Base-by-base conservation (phyloP, 148 eudicot genomes). In the Diospyros kaki region DNA sequence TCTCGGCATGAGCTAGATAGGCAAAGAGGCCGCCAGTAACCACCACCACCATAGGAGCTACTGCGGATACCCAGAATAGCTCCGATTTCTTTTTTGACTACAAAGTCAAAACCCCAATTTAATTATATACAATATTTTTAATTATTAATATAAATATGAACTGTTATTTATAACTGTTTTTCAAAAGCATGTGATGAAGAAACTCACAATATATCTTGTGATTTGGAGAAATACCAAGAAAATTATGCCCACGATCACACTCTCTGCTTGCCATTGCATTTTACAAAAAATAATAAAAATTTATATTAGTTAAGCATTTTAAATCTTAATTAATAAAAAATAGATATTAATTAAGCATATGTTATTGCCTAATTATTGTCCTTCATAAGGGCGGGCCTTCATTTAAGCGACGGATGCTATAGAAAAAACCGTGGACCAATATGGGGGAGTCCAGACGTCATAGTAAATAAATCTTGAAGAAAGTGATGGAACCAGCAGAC, bases 21-120 rank as follows among this genome's bases (percentile, higher is more conserved):
- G 94, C 90, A 66, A 94, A 82, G 18, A 88, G 81, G 68, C 97
- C 80, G 38, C 97, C 98, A 17, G 72, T 40, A 4, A 91, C 43
- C 17, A 94, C 94, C 39, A 83, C 82, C 67, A 79, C 80, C 13
- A 91, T 83, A 40, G 98, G 98, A 68, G 91, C 91, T 77, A 93
- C 85, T 2, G 99, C 99, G 40, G 97, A 85, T 59, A 95, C 86
- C 89, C 91, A 89, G 52, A 92, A 90, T 64, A 90, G 68, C 59
- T 85, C 81, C 11, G 99, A 91, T 58, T 73, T 90, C 84, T 80
- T 92, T 9, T 76, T 75, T 73, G 84, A 92, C 99, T 95, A 96
- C 80, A 66, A 67, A 74, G n/a, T 12, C 10, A 48, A 46, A 40
- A 12, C 1, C 50, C n/a, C 28, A 1, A 10, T 3, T 8, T 45